Conservation (phyloP, 2,329 filamentous ascomycete genomes). For the Colletotrichum incanum region DNA sequence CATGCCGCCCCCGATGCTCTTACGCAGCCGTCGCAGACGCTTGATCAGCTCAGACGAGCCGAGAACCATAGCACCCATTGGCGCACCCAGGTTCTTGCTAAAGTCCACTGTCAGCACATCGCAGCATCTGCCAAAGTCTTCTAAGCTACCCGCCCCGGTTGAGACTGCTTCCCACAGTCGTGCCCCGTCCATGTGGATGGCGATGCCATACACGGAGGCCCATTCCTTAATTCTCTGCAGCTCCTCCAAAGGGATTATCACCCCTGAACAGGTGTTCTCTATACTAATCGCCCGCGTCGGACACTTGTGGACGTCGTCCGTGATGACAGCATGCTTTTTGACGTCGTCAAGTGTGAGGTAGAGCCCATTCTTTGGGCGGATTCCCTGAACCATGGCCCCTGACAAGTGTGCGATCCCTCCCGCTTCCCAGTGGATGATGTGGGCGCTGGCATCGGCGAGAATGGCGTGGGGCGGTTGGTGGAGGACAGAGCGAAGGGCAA, state of each 20-base stretch:
- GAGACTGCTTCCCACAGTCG: slow-evolving; percentile 67
- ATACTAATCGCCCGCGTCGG: slow-evolving; percentile 59
- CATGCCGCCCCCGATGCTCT: slow-evolving; percentile 85
- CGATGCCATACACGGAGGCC: slow-evolving; percentile 65
- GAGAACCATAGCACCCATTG: slow-evolving; percentile 65
- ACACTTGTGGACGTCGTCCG: slow-evolving; percentile 61
- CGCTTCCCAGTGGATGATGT: slow-evolving; percentile 75
- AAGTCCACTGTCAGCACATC: slow-evolving; percentile 74
- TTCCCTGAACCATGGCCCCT: slow-evolving; percentile 73
- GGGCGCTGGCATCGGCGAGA: slow-evolving; percentile 77
- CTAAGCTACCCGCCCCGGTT: slow-evolving; percentile 58
- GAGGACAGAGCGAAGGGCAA: slow-evolving; percentile 80
- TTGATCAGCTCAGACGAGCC: slow-evolving; percentile 70
- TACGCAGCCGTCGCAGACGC: slow-evolving; percentile 82
- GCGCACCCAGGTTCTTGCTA: slow-evolving; percentile 68
- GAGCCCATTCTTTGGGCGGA: slow-evolving; percentile 55
- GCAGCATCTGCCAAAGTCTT: slow-evolving; percentile 61
- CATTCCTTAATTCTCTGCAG: slow-evolving; percentile 75
- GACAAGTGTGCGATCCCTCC: slow-evolving; percentile 73
- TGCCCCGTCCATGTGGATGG: slow-evolving; percentile 67
- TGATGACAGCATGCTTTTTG: slow-evolving; percentile 51
- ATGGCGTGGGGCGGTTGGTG: slow-evolving; percentile 79
- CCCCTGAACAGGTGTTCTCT: slow-evolving; percentile 66
- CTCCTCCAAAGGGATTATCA: slow-evolving; percentile 79
- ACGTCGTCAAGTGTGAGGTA: slow-evolving; percentile 62